Evolutionary conservation across 768 basidiomycete species (phyloP), one percentile per base, ranked within the genome.

Genomic region (Phaeotremella fagi): DNA sequence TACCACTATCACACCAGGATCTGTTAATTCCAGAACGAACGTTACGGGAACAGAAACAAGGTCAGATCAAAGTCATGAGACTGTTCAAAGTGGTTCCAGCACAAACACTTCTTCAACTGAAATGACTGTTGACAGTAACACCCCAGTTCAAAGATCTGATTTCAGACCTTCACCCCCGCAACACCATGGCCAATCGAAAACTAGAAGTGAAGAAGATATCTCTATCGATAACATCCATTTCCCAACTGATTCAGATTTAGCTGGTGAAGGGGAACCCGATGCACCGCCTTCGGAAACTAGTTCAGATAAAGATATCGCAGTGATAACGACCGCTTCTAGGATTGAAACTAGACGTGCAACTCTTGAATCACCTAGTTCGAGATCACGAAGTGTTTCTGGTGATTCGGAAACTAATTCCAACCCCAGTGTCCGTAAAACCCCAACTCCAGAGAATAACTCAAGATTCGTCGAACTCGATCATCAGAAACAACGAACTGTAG

Each of bases 141-240:
- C 37, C 14, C 61, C 61, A 2, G 45, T 54, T 6, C 59, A 60
- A 31, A 44, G 61, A 44, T 43, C 58, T 20, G 61, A 63, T 45
- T 63, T 66, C 49, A 45, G 46, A 35, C 58, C 27, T 47, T 55
- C 26, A 36, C 47, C 44, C 41, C 50, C 16, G 47, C 45, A 29
- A 37, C 22, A 41, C 9, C 31, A 33, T 16, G 36, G 31, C 23
- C 18, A 35, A 28, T 48, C 47, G 12, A n/a, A n/a, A n/a, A n/a
- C n/a, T n/a, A n/a, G n/a, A n/a, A n/a, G n/a, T n/a, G 45, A 54
- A 22, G 47, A 54, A 42, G 50, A 24, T 3, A 64, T 64, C 26
- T 57, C 54, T 18, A 64, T 68, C 31, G 66, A 68, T 35, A 64
- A 62, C 37, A 68, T 68, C 28, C 63, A 68, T 48, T 68, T 68